Evolutionary conservation across 2,329 filamentous ascomycete species (phyloP).

Genomic region (Colletotrichum nymphaeae): DNA sequence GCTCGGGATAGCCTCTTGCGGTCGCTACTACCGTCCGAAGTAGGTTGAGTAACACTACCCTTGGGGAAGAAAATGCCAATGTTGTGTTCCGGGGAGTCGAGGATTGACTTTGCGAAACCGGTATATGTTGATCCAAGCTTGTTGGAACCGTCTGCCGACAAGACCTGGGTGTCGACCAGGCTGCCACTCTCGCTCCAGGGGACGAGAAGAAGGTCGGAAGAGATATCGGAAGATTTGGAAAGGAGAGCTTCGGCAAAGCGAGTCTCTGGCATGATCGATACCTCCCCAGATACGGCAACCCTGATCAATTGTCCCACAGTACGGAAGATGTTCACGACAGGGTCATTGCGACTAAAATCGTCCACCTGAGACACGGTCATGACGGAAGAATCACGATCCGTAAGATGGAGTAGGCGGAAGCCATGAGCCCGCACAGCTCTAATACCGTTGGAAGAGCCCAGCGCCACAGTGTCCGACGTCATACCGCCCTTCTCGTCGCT

Average conservation of each 20-base stretch:
- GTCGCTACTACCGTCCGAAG: conserved; percentile 44
- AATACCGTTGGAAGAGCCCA: not conserved
- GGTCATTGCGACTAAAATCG: conserved; percentile 78
- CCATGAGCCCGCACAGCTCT: conserved; percentile 79
- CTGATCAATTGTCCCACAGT: conserved; percentile 89
- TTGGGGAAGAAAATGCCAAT: conserved; percentile 85
- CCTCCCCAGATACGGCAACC: conserved; percentile 83
- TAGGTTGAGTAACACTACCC: conserved; percentile 60
- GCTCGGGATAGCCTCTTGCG: conserved; percentile 58
- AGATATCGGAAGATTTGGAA: conserved; percentile 75
- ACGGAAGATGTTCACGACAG: conserved; percentile 90
- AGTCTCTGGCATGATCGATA: conserved; percentile 81
- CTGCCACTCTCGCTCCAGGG: conserved; percentile 90
- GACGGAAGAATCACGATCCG: conserved; percentile 92
- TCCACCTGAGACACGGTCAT: conserved; percentile 92
- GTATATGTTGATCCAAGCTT: conserved; percentile 68
- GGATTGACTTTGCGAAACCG: conserved; percentile 76
- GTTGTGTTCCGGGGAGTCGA: conserved; percentile 73
- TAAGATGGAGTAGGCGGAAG: conserved; percentile 86
- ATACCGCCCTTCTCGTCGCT: conserved; percentile 3
- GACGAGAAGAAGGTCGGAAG: conserved; percentile 80
- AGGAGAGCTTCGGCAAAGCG: conserved; percentile 84
- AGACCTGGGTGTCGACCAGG: conserved; percentile 54
- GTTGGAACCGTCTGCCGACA: conserved; percentile 35
- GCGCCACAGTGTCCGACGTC: not conserved